Base-by-base conservation (phyloP, 495 filamentous ascomycete species). In the Penicillium cosmopolitanum region DNA sequence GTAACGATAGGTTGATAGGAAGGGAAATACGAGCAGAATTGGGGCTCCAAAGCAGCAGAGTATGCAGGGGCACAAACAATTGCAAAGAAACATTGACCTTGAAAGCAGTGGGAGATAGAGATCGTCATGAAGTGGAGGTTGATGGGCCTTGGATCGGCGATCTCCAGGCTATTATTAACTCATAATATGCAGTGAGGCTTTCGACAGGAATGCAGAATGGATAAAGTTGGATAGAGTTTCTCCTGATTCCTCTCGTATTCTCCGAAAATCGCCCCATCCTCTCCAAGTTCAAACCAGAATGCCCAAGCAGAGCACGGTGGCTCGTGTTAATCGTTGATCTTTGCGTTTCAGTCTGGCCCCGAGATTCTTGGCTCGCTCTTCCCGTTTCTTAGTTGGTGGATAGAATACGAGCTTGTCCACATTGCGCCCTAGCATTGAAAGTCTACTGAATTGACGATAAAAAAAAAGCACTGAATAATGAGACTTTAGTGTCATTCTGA, bases 371-470 rank as follows among this genome's bases (percentile, higher is more conserved):
- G 46, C 46, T 48, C 46, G 10, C 19, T 11, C 46, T 25, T 48
- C 3, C 23, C 11, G 23, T 19, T n/a, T 28, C 23, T 28, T 23
- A 13, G 46, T 51, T 33, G 50, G 28, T 35, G 50, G 15, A 18
- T 7, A 15, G 25, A 51, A 51, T 51, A 33, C 50, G 33, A 51
- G 31, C 33, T 34, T 34, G 50, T 18, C 50, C 50, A 34, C 50
- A 0, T 25, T 18, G 21, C 25, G 50, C 50, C 50, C 50, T 25
- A 51, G 9, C 31, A 35, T 51, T 35, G 25, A 51, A 34, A 51
- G 25, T 51, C n/a, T 35, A 51, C 28, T 18, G 15, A n/a, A n/a
- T 19, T 44, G 40, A 43, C 16, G 10, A 38, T 11, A 4, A 38
- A 38, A 38, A n/a, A 21, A 21, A 21, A 38, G 25, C 28, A 9